Evolutionary conservation across 208 protist genomes (phyloP).

Genomic region (Trypanosoma cruzi): DNA sequence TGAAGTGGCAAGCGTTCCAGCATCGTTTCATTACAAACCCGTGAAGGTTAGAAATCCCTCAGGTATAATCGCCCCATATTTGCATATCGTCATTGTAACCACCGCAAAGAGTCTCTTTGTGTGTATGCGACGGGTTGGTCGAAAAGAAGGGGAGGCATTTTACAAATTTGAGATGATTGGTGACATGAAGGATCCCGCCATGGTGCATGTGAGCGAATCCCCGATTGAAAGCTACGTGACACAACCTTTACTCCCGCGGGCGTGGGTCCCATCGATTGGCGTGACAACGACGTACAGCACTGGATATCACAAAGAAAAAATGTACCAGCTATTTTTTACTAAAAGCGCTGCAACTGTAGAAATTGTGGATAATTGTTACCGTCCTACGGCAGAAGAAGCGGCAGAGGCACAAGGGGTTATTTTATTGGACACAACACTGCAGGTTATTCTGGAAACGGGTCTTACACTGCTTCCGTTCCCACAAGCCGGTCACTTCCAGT

Average conservation of each 20-base stretch:
- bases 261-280: conserved; percentile 54
- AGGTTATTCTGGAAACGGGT: conserved; percentile 41
- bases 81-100: conserved; percentile 75
- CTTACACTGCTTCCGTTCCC: conserved; percentile 52
- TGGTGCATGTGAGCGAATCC: conserved; percentile 43
- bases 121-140: conserved; percentile 68
- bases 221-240: conserved; percentile 61
- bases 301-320: conserved; percentile 20
- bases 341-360: conserved; percentile 37
- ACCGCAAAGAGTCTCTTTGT: conserved; percentile 62
- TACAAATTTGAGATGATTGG: conserved; percentile 79
- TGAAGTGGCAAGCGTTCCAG: conserved; percentile 56
- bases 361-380: conserved; percentile 77
- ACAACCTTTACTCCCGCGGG: conserved; percentile 53
- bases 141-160: conserved; percentile 64
- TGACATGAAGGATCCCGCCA: conserved; percentile 35
- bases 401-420: conserved; percentile 21
- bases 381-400: conserved; percentile 50
- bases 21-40: conserved; percentile 67
- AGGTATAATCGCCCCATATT: conserved; percentile 49
- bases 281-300: conserved; percentile 40
- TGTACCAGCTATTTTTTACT: conserved; percentile 75
- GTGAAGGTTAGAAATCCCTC: conserved; percentile 30
- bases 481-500: conserved; percentile 45
- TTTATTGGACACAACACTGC: conserved; percentile 70